Conservation (phyloP, 768 basidiomycete species). For the Inosperma sp. region DNA sequence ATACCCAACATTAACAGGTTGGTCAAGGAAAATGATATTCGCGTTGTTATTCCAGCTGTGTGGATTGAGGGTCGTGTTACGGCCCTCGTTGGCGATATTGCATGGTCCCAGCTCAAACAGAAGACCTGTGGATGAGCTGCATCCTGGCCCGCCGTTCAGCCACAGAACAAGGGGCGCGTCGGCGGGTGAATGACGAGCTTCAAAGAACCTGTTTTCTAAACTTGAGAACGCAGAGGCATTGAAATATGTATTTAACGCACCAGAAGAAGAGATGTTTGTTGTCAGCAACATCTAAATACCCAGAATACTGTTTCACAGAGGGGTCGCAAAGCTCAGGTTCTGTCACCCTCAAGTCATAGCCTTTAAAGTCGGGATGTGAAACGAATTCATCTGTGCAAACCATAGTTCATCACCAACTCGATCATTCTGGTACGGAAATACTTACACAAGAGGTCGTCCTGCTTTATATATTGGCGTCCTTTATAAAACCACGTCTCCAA, state of each 20-base stretch:
- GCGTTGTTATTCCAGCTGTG: conserved; percentile 83
- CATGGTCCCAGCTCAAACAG: conserved; percentile 94
- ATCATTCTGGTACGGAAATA: neutral
- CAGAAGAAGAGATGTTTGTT: conserved; percentile 88
- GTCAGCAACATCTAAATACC: conserved; percentile 77
- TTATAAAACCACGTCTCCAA: conserved; percentile 59
- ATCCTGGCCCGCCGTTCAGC: conserved; percentile 80
- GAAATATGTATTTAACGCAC: conserved; percentile 34
- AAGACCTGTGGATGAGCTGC: conserved; percentile 75
- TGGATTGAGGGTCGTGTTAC: conserved; percentile 66
- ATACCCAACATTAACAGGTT: conserved; percentile 88
- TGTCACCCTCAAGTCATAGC: conserved; percentile 56
- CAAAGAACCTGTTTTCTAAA: conserved; percentile 68
- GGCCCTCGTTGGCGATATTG: conserved; percentile 60
- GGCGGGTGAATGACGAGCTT: conserved; percentile 67
- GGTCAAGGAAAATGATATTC: conserved; percentile 73
- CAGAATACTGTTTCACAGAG: conserved; percentile 74
- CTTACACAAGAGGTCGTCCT: conserved; percentile 71
- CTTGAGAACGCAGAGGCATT: neutral
- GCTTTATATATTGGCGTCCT: conserved; percentile 62
- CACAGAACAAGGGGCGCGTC: conserved; percentile 83
- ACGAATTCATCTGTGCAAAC: conserved; percentile 55
- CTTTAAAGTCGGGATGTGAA: conserved; percentile 44
- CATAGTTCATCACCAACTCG: conserved; percentile 1
- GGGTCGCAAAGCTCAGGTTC: conserved; percentile 75